Conservation (phyloP, 2,329 filamentous ascomycete genomes). For the Xylariaceae sp. region DNA sequence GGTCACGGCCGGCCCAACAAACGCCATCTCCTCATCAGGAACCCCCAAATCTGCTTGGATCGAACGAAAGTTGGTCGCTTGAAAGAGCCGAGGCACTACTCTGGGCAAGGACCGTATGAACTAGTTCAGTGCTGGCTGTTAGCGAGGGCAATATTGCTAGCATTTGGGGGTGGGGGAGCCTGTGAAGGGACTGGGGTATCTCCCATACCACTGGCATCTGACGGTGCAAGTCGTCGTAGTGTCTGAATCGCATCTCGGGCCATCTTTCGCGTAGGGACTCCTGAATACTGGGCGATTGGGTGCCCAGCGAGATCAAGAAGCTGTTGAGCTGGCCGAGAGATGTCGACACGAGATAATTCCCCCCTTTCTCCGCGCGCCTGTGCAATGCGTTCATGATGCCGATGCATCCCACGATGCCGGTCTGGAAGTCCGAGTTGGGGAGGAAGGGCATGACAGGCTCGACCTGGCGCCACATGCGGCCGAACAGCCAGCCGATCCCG, state of each 20-base stretch:
- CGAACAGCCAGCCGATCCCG: slow-evolving; percentile 27
- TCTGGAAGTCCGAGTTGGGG: slow-evolving; percentile 30
- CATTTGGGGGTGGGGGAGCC: no score
- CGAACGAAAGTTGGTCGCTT: slow-evolving; percentile 22
- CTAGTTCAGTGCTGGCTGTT: slow-evolving; percentile 14
- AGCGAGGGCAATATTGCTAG: not conserved
- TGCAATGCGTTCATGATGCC: slow-evolving; percentile 27
- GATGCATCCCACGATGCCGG: slow-evolving; percentile 27
- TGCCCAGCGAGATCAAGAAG: slow-evolving; percentile 28
- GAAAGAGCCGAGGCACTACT: slow-evolving; percentile 22
- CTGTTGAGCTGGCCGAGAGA: slow-evolving; percentile 29
- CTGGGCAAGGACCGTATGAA: slow-evolving; percentile 19
- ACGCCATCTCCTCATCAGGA: slow-evolving; percentile 26
- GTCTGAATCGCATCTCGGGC: slow-evolving; percentile 24
- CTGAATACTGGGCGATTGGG: slow-evolving; percentile 22
- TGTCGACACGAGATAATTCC: slow-evolving; percentile 28
- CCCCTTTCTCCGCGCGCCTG: slow-evolving; percentile 20
- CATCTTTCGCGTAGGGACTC: slow-evolving; percentile 22
- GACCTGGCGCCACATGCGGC: slow-evolving; percentile 26
- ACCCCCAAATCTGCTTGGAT: slow-evolving; percentile 26
- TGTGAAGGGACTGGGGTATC: not conserved
- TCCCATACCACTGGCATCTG: slow-evolving; percentile 27
- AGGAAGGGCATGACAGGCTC: slow-evolving; percentile 29
- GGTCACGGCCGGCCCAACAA: slow-evolving; percentile 26
- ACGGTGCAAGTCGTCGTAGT: slow-evolving; percentile 30